Base-by-base conservation (phyloP, 2,329 filamentous ascomycete species). In the Microsporum ferrugineum region DNA sequence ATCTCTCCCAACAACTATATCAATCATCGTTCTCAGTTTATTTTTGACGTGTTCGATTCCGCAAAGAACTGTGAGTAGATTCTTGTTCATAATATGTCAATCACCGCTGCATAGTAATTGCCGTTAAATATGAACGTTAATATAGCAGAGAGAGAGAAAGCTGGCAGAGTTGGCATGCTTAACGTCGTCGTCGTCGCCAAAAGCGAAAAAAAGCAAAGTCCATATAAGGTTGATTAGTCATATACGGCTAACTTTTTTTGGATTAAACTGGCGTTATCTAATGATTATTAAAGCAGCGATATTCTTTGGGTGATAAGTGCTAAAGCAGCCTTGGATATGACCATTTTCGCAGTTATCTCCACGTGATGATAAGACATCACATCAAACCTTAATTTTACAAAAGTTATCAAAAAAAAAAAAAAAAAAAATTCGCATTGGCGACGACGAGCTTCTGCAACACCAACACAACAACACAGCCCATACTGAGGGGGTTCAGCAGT, bases 361-460 rank as follows among this genome's bases (percentile, higher is more conserved):
- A 75, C 73, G 73, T 75, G 73, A 71, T 60, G 73, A 74, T 75
- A 75, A 64, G 63, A 65, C 64, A 64, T 66, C 65, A 64, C 59
- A 60, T 66, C 66, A 23, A 31, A 53, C 23, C 29, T 29, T 47
- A 47, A 47, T 57, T 72, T 23, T 56, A 23, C 17, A 14, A 27
- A 23, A 31, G n/a, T 27, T 7, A 31, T 6, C 27, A 23, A 53
- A 53, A 53, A 14, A n/a, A 12, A 2, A 14, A n/a, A 12, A 2
- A 29, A 49, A 49, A 53, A 53, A 53, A 53, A 53, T 33, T 53
- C 31, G 3, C 8, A 31, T 23, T 31, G 10, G 29, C 27, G 5
- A 33, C 49, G 10, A 27, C 49, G 29, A 53, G 49, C 49, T 53
- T 6, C 27, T 14, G 49, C 49, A 6, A 34, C 49, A 34, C 10